Evolutionary conservation across 2,329 filamentous ascomycete species (phyloP), one percentile per base, ranked within the genome.

Genomic region (Aspergillus tanneri): DNA sequence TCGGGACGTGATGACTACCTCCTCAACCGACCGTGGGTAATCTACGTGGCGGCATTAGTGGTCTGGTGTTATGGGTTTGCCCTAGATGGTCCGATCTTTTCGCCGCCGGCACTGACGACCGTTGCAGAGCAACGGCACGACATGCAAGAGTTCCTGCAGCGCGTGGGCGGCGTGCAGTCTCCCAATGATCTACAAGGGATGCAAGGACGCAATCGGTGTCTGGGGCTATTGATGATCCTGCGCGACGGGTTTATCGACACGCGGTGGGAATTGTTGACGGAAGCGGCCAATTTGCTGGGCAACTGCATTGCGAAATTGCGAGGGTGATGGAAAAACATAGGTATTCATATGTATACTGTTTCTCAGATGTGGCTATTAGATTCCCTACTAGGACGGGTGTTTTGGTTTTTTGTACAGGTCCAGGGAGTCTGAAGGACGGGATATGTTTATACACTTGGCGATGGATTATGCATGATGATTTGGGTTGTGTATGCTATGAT

Each of bases 61-160:
- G 88, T 97, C 1, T 99, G 93, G 93, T 90, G 85, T 51, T 99
- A 97, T 62, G 92, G 91, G 2, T 96, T 85, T 65, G 90, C 92
- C 0, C 75, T 95, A 16, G 93, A 97, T 58, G 93, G 93, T 0
- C 81, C 90, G 0, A 82, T 88, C 48, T 73, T 70, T 10, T 66
- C 66, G 2, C 59, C 72, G 45, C 42, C 77, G 71, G 58, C 71
- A 73, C 82, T 87, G 47, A 69, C 67, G 28, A 85, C 77, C 1
- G 77, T 78, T 40, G 79, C 83, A 11, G 85, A 88, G 53, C 85
- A 87, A 65, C 79, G 87, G 36, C 77, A 74, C 32, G 85, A 92
- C 60, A 95, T 96, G 90, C 81, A 86, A 43, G 77, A 78, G 12
- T 97, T 89, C 63, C 78, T 99, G 37, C 72, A 80, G 46, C 80